Evolutionary conservation across 345 rosid species (phyloP), one percentile per base, ranked within the genome.

Genomic region (Firmiana major): DNA sequence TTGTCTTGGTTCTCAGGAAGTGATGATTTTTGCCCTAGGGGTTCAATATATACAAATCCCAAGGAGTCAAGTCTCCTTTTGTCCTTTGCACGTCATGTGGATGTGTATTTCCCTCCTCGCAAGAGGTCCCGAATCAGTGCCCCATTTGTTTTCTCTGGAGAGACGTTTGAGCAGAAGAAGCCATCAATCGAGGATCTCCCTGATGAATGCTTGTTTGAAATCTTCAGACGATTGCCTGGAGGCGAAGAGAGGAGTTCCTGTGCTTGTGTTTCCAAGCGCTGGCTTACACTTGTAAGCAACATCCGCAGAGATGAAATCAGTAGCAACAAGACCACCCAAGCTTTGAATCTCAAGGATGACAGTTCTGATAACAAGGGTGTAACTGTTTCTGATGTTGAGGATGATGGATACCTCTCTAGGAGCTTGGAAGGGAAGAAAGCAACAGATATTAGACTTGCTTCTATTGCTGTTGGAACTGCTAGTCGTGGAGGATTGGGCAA

Each of bases 161-260:
- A 81, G 83, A 80, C 78, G 54, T 86, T 86, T 78, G 95, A 88
- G 88, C 81, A 84, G 70, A 90, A 87, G 76, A 77, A 86, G 75
- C 76, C 88, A 78, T 89, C 95, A 3, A 85, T 97, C 8, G 97
- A 97, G 24, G 88, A 87, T 64, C 88, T 96, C 1, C 99, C 98
- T 0, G 97, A 96, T 45, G 99, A 96, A 83, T 96, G 99, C 77
- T 89, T 96, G 63, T 94, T 92, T 51, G 99, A 96, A 87, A 90
- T 96, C 82, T 83, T 96, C 74, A 84, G 97, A 58, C 88, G 95
- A 24, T 74, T 96, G 82, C 79, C 89, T 64, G 93, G 91, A 46
- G 86, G 91, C 3, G 84, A 85, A 77, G 99, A 91, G 86, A 89
- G 94, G 88, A 90, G 92, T 81, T 86, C 89, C 58, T 89, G 89